Evolutionary conservation across 2,329 filamentous ascomycete genomes (phyloP).

Genomic region (Stylonectria norvegica): DNA sequence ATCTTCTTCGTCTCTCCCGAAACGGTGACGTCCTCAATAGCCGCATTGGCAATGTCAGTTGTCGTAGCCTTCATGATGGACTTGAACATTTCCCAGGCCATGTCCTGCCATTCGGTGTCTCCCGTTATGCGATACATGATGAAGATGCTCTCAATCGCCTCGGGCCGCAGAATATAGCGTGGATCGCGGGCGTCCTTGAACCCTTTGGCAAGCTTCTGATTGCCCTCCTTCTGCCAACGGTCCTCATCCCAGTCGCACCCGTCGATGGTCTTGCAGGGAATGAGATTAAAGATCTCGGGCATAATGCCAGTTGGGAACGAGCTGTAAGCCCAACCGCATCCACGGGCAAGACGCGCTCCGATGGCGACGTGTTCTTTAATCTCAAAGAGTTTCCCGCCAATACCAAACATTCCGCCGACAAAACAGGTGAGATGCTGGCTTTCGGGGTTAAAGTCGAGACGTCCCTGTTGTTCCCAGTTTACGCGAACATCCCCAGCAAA

Average conservation of each 20-base stretch:
- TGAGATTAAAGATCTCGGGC: constrained; percentile 52
- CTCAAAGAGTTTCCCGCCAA: constrained; percentile 58
- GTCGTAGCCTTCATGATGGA: constrained; percentile 43
- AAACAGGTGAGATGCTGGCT: constrained; percentile 63
- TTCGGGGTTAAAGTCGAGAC: constrained; percentile 25
- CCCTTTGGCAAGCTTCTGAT: constrained; percentile 45
- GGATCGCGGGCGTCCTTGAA: constrained; percentile 57
- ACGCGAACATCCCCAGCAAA: constrained; percentile 31
- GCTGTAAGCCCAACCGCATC: constrained; percentile 57
- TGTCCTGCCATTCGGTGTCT: constrained; percentile 44
- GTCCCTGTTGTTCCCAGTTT: constrained; percentile 19
- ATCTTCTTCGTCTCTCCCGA: constrained; percentile 34
- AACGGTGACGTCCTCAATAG: constrained; percentile 42
- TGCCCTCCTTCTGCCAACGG: constrained; percentile 24
- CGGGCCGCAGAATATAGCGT: constrained; percentile 50
- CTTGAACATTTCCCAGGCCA: constrained; percentile 52
- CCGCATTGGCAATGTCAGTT: constrained; percentile 47
- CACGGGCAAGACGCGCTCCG: constrained; percentile 47
- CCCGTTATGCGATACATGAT: constrained; percentile 50
- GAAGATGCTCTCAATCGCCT: constrained; percentile 48
- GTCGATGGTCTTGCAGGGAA: constrained; percentile 39
- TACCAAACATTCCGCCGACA: constrained; percentile 63
- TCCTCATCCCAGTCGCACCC: constrained; percentile 32
- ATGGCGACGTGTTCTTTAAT: constrained; percentile 45
- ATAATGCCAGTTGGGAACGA: constrained; percentile 54